A percentile compares a stretch with the other conserved stretches of the same genome.
Conservation (phyloP, 495 filamentous ascomycete genomes). For the Cladorrhinum samala region DNA sequence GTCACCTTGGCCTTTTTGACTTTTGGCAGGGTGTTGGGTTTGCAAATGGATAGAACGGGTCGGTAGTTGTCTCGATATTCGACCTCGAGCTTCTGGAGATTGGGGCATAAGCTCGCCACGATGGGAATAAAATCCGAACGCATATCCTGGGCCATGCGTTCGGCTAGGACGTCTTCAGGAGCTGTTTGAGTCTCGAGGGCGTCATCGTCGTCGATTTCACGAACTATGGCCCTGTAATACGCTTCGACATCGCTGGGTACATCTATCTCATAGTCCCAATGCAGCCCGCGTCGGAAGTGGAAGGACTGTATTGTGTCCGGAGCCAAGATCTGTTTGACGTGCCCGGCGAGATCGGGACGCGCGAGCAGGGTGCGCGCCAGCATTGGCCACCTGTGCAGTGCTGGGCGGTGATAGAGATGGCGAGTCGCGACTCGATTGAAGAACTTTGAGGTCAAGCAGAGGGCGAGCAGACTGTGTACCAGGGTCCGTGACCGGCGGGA, state of each 20-base stretch:
- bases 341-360: not conserved
- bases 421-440: not conserved
- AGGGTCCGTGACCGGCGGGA: not conserved
- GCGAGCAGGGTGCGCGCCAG: not conserved
- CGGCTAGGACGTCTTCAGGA: too few relatives aligned
- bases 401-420: not conserved
- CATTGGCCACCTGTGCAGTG: not conserved
- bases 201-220: not conserved
- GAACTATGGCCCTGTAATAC: not conserved
- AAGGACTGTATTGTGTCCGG: not conserved
- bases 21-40: not conserved
- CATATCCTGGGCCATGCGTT: too few relatives aligned
- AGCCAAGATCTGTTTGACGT: not conserved
- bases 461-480: not conserved
- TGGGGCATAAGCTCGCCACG: not conserved
- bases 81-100: not conserved
- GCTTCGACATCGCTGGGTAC: not conserved
- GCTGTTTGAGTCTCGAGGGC: too few relatives aligned
- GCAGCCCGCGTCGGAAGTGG: not conserved
- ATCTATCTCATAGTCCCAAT: too few relatives aligned
- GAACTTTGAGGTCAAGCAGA: not conserved
- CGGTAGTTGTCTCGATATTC: not conserved
- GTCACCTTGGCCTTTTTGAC: not conserved
- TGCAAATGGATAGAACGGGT: not conserved
- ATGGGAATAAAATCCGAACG: not conserved